These are phyloP conservation scores for Prunus mume DNA, from an alignment of 306 rosid genomes.

Conservation along the genomic window DNA sequence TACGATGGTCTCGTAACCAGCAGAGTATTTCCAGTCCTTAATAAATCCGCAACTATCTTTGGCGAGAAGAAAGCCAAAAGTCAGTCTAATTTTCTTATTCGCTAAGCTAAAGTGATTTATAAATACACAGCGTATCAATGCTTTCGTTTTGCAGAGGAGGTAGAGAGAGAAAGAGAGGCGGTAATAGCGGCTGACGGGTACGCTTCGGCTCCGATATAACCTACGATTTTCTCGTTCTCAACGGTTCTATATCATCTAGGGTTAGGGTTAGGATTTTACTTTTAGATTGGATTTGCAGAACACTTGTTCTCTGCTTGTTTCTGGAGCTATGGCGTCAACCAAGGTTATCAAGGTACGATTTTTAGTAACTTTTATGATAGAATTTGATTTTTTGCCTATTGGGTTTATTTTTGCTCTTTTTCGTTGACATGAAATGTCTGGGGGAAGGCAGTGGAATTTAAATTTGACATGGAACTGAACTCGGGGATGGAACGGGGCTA, in stretches of 20 bases:
- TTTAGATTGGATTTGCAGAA: neutral
- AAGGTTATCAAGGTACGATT: constrained; percentile 73
- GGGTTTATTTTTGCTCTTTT: neutral
- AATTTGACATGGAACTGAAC: neutral
- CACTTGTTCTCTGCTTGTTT: constrained; percentile 18
- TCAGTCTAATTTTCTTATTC: constrained; percentile 36
- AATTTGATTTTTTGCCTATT: neutral
- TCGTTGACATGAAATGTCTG: neutral
- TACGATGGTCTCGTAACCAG: neutral
- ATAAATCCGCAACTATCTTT: neutral
- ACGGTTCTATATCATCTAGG: neutral
- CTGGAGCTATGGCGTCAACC: constrained; percentile 51
- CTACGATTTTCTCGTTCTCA: neutral
- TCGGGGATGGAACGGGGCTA: neutral
- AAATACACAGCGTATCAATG: neutral
- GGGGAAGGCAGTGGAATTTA: neutral
- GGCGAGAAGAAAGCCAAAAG: constrained; percentile 22
- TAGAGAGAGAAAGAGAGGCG: constrained; percentile 1
- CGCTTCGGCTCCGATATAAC: constrained; percentile 11
- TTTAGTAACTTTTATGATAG: neutral
- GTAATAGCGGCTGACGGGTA: constrained; percentile 39
- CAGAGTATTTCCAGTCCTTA: neutral
- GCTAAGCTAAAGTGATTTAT: constrained; percentile 37
- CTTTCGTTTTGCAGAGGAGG: neutral
- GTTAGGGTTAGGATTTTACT: neutral